These are phyloP conservation scores for Euphorbia lathyris DNA, from an alignment of 345 rosid species.

Conservation along the genomic window DNA sequence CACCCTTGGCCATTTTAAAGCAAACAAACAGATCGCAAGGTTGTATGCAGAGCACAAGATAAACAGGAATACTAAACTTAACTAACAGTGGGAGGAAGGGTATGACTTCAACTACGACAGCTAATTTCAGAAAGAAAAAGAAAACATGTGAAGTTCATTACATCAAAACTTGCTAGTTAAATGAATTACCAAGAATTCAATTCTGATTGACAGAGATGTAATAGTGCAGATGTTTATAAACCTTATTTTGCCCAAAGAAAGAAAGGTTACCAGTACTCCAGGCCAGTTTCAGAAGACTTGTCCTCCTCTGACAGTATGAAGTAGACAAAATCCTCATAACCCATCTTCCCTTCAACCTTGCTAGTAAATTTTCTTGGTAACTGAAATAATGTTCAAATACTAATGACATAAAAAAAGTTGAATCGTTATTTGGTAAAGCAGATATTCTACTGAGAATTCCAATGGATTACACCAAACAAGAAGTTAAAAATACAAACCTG, in stretches of 20 bases:
- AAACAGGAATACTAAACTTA: not conserved
- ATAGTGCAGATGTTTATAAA: not conserved
- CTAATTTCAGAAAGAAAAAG: not conserved
- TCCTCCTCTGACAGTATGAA: conserved; percentile 96
- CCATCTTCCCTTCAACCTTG: conserved; percentile 85
- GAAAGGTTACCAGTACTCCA: conserved; percentile 72
- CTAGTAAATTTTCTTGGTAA: conserved; percentile 83
- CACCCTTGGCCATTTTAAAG: not conserved
- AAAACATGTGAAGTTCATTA: not conserved
- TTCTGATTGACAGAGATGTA: not conserved
- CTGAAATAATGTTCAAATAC: conserved; percentile 29
- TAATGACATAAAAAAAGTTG: not conserved
- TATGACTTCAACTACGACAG: not conserved
- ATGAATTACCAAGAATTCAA: not conserved
- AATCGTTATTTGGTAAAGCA: not conserved
- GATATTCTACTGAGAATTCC: not conserved
- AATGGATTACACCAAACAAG: not conserved
- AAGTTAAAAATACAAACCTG: conserved; percentile 51
- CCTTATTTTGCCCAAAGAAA: not conserved
- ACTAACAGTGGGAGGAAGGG: not conserved
- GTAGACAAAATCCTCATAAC: conserved; percentile 94
- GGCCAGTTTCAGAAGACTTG: conserved; percentile 90
- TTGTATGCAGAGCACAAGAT: not conserved
- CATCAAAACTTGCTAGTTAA: not conserved
- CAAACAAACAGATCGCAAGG: not conserved